Base-by-base conservation (phyloP, 179 eudicot species). In the Camellia oleifera region DNA sequence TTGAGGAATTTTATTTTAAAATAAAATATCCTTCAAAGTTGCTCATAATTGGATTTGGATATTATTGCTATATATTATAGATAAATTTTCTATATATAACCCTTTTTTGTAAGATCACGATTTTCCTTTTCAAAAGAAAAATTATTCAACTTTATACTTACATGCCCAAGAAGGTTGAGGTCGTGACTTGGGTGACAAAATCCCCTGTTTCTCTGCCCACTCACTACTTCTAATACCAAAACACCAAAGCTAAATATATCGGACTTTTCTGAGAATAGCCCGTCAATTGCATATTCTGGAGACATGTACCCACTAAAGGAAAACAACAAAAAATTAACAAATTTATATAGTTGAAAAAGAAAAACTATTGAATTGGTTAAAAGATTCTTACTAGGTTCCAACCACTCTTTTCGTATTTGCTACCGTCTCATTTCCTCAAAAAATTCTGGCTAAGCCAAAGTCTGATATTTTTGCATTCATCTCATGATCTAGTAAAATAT, bases 121-220 rank as follows among this genome's bases (percentile, higher is more conserved):
- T 23, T 23, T 23, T 23, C 26, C 26, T 23, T 23, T 23, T 23
- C 26, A 23, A 66, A 66, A 66, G 2, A 9, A 66, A 66, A 7
- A 66, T 66, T 6, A 2, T 3, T 66, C 13, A 1, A 20, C 26
- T 7, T 4, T 12, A 40, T 32, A 5, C n/a, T 68, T 68, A 68
- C 72, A 68, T 68, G 69, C 14, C 69, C 69, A 65, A 65, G 40
- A 6, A 65, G 44, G 69, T 65, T 65, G 40, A 20, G 69, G 69
- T 32, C 0, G 44, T 65, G 69, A 12, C 26, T 44, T 65, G 44
- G 69, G 15, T 65, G 69, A 13, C 11, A 13, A 13, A 65, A 65
- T 20, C 69, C 12, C 44, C 69, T 20, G 44, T 65, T 65, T 20
- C 44, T 60, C 61, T 56, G 0, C 10, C 61, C 61, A 56, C 61